These are phyloP conservation scores for Tulasnella sp. DNA, from an alignment of 768 basidiomycete genomes.

Conservation along the genomic window DNA sequence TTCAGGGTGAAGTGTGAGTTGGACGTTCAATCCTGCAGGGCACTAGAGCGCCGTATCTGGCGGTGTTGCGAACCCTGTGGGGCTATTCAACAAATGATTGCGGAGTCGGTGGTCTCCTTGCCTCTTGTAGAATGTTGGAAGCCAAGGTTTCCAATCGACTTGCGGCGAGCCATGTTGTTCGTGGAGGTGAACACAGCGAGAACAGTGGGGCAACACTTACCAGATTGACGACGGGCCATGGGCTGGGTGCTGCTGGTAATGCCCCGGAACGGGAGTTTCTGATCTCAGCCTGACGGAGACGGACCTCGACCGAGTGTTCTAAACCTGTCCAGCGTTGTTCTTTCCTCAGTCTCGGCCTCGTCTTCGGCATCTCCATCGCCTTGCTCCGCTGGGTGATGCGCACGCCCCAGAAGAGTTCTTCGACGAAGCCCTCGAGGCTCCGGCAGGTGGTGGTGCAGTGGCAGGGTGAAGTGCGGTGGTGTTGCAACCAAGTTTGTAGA, in stretches of 20 bases:
- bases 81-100: neutral
- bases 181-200: neutral
- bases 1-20: neutral
- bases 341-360: slow-evolving; percentile 1
- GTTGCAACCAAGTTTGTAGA: neutral
- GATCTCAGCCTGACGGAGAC: neutral
- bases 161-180: neutral
- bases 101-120: neutral
- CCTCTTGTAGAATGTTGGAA: neutral
- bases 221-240: neutral
- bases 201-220: neutral
- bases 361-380: neutral
- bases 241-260: neutral
- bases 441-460: neutral
- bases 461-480: neutral
- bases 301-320: neutral
- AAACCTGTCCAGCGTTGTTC: neutral
- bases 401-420: neutral
- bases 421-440: neutral
- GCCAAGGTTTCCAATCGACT: neutral
- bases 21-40: neutral
- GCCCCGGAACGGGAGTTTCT: neutral
- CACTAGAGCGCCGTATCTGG: neutral
- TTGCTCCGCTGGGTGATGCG: neutral
- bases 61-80: neutral